Conservation (phyloP, 2,329 filamentous ascomycete genomes). For the Peltaster fructicola region DNA sequence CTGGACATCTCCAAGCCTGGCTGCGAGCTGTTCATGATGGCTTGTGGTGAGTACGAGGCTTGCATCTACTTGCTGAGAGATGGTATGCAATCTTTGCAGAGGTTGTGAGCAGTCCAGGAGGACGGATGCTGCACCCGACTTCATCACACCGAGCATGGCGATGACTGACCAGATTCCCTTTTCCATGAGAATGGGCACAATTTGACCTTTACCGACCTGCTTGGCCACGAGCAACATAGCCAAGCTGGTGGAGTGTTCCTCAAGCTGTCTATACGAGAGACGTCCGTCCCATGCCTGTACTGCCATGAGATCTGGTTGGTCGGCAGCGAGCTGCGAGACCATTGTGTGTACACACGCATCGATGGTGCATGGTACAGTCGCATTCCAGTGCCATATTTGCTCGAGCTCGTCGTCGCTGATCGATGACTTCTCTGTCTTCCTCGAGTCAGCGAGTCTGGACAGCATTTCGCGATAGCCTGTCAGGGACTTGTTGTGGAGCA, state of each 20-base stretch:
- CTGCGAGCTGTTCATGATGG: constrained; percentile 1
- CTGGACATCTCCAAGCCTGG: constrained; percentile 1
- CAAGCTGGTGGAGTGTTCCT: constrained; percentile 1
- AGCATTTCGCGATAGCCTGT: too few relatives aligned
- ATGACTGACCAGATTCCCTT: constrained; percentile 20
- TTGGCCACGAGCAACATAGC: constrained; percentile 1
- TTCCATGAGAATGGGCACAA: constrained; percentile 21
- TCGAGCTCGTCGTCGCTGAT: constrained; percentile 1
- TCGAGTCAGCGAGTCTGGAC: too few relatives aligned
- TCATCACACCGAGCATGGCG: constrained; percentile 21
- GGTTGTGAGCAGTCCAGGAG: constrained; percentile 6
- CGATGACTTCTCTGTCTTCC: too few relatives aligned
- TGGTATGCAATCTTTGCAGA: constrained; percentile 3
- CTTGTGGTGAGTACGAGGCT: constrained; percentile 2
- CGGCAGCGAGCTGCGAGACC: constrained; percentile 1
- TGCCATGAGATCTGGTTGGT: constrained; percentile 1
- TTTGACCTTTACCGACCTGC: constrained; percentile 5
- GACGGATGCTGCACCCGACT: constrained; percentile 17
- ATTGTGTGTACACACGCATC: constrained; percentile 3
- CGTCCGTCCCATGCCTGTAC: constrained; percentile 6
- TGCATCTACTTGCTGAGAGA: constrained; percentile 1
- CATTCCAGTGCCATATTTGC: constrained; percentile 3
- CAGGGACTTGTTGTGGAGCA: too few relatives aligned
- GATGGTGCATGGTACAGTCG: constrained; percentile 1
- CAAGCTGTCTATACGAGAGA: constrained; percentile 5